Evolutionary conservation across 1,284 basidiomycete species (phyloP).

Genomic region (Sporisorium iseilematis-ciliati): DNA sequence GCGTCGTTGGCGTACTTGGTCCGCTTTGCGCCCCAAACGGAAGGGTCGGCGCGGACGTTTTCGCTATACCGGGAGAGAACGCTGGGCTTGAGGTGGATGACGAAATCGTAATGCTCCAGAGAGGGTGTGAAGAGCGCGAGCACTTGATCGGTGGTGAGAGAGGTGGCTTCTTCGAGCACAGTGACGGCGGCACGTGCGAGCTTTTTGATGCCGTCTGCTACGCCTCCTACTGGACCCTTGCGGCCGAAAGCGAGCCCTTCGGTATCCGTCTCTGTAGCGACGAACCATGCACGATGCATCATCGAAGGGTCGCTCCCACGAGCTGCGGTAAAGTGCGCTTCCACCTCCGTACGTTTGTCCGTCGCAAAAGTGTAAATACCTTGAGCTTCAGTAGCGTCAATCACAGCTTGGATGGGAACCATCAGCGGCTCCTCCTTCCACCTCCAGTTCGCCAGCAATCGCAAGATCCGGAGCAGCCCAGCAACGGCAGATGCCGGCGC

Average conservation of each 20-base stretch:
- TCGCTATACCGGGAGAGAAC: slow-evolving; percentile 79
- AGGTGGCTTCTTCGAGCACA: slow-evolving; percentile 58
- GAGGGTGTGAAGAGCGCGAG: slow-evolving; percentile 87
- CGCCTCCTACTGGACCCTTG: slow-evolving; percentile 48
- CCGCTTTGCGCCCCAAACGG: slow-evolving; percentile 49
- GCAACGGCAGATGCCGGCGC: slow-evolving; percentile 73
- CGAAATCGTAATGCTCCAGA: slow-evolving; percentile 84
- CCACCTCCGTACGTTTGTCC: slow-evolving; percentile 75
- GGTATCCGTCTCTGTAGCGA: slow-evolving; percentile 84
- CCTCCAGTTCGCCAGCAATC: slow-evolving; percentile 82
- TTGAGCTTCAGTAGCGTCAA: slow-evolving; percentile 59
- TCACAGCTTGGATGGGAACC: slow-evolving; percentile 71
- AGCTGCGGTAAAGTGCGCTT: slow-evolving; percentile 72
- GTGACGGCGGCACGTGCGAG: slow-evolving; percentile 50
- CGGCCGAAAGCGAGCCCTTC: slow-evolving; percentile 80
- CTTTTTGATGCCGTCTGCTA: slow-evolving; percentile 60
- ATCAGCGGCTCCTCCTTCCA: slow-evolving; percentile 75
- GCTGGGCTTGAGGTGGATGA: slow-evolving; percentile 80
- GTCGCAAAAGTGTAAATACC: slow-evolving; percentile 69
- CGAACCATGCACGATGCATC: slow-evolving; percentile 78
- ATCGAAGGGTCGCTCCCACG: slow-evolving; percentile 67
- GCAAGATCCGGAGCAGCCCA: slow-evolving; percentile 84
- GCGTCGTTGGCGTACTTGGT: slow-evolving; percentile 74
- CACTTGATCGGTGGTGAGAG: slow-evolving; percentile 12
- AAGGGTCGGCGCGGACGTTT: slow-evolving; percentile 63